These are phyloP conservation scores for Magnusiomyces magnusii DNA, from an alignment of 1,139 yeast species.

Conservation along the genomic window DNA sequence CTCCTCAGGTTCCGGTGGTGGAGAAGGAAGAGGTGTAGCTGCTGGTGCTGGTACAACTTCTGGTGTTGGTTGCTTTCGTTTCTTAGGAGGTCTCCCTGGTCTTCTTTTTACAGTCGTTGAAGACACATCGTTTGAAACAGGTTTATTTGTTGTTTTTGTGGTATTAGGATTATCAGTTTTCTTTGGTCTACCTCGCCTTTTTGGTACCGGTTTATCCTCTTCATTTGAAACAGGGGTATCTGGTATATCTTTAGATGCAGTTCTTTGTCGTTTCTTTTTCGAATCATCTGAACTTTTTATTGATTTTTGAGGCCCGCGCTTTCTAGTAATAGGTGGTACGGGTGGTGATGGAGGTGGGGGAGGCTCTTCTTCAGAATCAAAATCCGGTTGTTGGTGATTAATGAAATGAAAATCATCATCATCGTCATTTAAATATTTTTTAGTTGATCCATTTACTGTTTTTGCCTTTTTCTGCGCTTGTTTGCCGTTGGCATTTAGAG, in stretches of 20 bases:
- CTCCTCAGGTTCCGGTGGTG: background rate
- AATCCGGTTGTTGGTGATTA: background rate
- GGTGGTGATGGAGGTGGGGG: background rate
- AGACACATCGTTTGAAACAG: background rate
- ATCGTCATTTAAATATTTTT: background rate
- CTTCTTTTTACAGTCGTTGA: background rate
- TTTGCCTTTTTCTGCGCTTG: background rate
- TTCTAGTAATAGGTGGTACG: background rate
- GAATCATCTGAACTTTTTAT: background rate
- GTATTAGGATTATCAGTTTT: background rate
- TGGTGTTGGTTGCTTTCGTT: background rate
- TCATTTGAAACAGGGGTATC: background rate
- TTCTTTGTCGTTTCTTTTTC: background rate
- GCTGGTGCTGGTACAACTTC: background rate
- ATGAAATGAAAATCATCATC: background rate
- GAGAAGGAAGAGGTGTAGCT: background rate
- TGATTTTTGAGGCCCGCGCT: background rate
- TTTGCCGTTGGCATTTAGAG: background rate
- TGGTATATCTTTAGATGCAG: background rate
- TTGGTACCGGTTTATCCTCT: background rate
- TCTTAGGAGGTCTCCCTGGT: background rate
- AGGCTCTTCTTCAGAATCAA: background rate
- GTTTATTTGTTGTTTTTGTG: background rate
- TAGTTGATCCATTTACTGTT: background rate
- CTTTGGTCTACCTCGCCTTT: background rate